phyloP scores from a whole-genome alignment of 2,329 filamentous ascomycete genomes.

The Ophiostoma angusticollis region DNA sequence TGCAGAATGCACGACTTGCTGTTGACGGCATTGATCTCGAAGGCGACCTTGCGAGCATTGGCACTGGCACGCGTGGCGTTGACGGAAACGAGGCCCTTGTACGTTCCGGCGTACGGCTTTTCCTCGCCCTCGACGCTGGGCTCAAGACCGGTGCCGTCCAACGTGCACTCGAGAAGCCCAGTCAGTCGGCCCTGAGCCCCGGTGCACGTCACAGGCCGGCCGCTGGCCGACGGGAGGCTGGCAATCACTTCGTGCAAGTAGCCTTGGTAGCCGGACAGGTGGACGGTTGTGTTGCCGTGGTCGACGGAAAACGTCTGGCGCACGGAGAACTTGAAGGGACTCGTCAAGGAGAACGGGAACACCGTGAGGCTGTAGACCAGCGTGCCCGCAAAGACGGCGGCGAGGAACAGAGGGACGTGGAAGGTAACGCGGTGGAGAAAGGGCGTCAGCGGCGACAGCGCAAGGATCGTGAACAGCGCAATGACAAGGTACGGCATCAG shows the following conservation, averaged over 20 bases:
- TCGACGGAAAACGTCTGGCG: constrained; percentile 70
- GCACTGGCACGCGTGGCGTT: constrained; percentile 35
- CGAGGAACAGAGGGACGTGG: constrained; percentile 66
- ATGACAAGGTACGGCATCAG: constrained; percentile 60
- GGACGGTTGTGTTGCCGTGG: constrained; percentile 54
- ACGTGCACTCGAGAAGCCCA: constrained; percentile 55
- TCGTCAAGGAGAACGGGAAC: constrained; percentile 74
- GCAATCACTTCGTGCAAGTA: constrained; percentile 56
- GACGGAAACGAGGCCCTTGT: constrained; percentile 51
- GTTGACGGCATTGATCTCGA: constrained; percentile 58
- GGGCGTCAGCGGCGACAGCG: constrained; percentile 65
- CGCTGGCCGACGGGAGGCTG: constrained; percentile 57
- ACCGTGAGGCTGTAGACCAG: constrained; percentile 74
- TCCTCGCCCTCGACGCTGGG: constrained; percentile 38
- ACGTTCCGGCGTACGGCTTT: constrained; percentile 42
- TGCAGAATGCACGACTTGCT: constrained; percentile 66
- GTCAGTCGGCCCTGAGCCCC: constrained; percentile 25
- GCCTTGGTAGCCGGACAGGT: constrained; percentile 52
- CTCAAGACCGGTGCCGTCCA: constrained; percentile 37
- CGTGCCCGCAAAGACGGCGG: constrained; percentile 60
- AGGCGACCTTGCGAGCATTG: constrained; percentile 37
- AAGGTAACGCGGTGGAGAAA: constrained; percentile 79
- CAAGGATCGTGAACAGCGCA: constrained; percentile 52
- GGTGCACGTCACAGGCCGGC: constrained; percentile 44
- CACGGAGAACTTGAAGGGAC: constrained; percentile 79